phyloP scores from a whole-genome alignment of 257 asterid genomes.

The Solanum chilense region DNA sequence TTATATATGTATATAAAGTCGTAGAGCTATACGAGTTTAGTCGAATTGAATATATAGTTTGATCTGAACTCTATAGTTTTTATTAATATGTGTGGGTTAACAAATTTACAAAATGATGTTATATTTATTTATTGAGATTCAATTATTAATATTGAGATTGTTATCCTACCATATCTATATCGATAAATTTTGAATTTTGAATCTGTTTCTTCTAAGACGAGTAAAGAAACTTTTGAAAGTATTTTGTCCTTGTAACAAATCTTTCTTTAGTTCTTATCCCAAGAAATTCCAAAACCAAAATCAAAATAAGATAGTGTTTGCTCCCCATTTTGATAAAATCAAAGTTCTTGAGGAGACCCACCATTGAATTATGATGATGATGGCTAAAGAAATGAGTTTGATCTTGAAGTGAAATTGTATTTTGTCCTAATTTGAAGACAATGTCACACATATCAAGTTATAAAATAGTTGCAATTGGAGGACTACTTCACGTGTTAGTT shows the following conservation, averaged over 20 bases:
- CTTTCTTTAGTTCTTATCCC: background rate
- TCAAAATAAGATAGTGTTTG: slow-evolving; percentile 24
- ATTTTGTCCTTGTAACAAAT: background rate
- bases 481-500: slow-evolving; percentile 2
- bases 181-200: background rate
- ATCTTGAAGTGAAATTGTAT: background rate
- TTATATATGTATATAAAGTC: background rate
- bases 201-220: rapidly evolving
- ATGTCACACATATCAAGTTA: background rate
- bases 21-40: background rate
- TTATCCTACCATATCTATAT: background rate
- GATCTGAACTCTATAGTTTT: background rate
- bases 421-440: slow-evolving; percentile 7
- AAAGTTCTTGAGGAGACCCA: slow-evolving; percentile 14
- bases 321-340: slow-evolving; percentile 25
- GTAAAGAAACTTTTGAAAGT: background rate
- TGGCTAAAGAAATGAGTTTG: background rate
- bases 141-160: background rate
- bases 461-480: background rate
- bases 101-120: background rate
- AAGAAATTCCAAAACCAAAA: slow-evolving; percentile 17
- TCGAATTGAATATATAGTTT: background rate
- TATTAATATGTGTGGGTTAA: background rate
- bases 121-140: background rate
- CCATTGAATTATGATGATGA: slow-evolving; percentile 17